Evolutionary conservation across 2,329 filamentous ascomycete species (phyloP).

Genomic region (Trichoderma arundinaceum): DNA sequence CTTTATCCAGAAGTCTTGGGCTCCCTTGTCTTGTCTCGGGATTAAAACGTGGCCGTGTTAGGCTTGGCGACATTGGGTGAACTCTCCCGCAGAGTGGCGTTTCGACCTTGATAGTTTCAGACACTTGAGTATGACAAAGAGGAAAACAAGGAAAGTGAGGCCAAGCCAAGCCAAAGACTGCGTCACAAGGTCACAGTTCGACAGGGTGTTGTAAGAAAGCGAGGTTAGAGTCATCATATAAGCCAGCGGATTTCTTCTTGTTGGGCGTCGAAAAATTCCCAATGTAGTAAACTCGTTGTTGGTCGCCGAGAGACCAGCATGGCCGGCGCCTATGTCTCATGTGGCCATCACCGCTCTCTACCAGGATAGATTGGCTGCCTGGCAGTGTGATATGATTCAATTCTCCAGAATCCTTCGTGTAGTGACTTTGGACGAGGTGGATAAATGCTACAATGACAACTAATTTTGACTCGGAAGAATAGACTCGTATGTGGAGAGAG

Average conservation of each 20-base stretch:
- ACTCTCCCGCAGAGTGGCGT: neutral
- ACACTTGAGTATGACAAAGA: constrained; percentile 16
- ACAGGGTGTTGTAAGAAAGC: constrained; percentile 26
- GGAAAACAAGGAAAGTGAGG: neutral
- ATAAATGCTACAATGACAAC: neutral
- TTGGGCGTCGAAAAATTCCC: constrained; percentile 15
- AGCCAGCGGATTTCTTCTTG: neutral
- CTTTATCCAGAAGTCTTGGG: neutral
- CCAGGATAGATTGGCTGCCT: neutral
- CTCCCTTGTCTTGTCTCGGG: constrained; percentile 11
- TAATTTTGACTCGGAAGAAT: neutral
- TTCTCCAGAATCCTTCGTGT: constrained; percentile 11
- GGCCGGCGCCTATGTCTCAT: constrained; percentile 18
- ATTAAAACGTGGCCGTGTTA: constrained; percentile 19
- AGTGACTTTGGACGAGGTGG: constrained; percentile 1
- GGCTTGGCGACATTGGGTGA: neutral
- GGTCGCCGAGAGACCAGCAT: constrained; percentile 15
- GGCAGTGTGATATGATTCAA: constrained; percentile 8
- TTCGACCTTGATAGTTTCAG: neutral
- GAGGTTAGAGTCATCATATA: constrained; percentile 13
- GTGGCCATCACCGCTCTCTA: constrained; percentile 1
- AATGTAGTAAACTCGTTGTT: constrained; percentile 17
- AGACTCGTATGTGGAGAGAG: neutral
- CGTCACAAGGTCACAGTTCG: constrained; percentile 26
- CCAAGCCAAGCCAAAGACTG: constrained; percentile 4